A percentile compares a stretch with the other conserved stretches of the same genome.
These are phyloP conservation scores for Pachysandra terminalis DNA, from an alignment of 164 flowering plant genomes.

Conservation along the genomic window DNA sequence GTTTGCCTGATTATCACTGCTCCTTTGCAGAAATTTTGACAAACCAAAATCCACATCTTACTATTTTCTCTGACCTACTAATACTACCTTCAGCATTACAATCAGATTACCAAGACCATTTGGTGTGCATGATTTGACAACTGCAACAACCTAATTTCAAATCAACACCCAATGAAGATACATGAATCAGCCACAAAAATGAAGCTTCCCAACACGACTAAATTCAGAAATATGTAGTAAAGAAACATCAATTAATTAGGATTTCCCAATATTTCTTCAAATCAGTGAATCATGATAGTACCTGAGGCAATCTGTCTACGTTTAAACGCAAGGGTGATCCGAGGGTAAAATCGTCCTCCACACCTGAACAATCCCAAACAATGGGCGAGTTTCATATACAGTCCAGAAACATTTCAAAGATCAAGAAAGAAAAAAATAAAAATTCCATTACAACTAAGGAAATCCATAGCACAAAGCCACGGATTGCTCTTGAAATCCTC, in stretches of 20 bases:
- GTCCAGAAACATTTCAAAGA: neutral
- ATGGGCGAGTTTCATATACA: neutral
- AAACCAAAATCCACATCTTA: neutral
- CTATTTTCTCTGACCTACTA: neutral
- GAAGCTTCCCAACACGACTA: too few species aligned
- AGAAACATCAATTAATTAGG: neutral
- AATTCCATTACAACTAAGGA: conserved; percentile 18
- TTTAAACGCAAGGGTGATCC: conserved; percentile 25
- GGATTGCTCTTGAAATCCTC: conserved; percentile 49
- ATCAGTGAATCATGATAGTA: conserved; percentile 9
- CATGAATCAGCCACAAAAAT: too few species aligned
- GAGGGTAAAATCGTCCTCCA: conserved; percentile 16
- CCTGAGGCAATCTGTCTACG: conserved; percentile 42
- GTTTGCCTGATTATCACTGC: neutral
- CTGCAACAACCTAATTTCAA: conserved; percentile 55
- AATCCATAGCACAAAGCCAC: conserved; percentile 62
- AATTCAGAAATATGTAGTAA: too few species aligned
- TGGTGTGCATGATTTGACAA: conserved; percentile 55
- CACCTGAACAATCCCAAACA: conserved; percentile 10
- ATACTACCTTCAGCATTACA: conserved; percentile 65
- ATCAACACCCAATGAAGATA: neutral
- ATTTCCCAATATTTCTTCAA: neutral
- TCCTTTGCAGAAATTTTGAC: neutral
- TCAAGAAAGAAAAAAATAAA: neutral
- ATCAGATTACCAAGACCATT: conserved; percentile 70